Base-by-base conservation (phyloP, 2,329 filamentous ascomycete species). In the Parastagonospora nodorum region DNA sequence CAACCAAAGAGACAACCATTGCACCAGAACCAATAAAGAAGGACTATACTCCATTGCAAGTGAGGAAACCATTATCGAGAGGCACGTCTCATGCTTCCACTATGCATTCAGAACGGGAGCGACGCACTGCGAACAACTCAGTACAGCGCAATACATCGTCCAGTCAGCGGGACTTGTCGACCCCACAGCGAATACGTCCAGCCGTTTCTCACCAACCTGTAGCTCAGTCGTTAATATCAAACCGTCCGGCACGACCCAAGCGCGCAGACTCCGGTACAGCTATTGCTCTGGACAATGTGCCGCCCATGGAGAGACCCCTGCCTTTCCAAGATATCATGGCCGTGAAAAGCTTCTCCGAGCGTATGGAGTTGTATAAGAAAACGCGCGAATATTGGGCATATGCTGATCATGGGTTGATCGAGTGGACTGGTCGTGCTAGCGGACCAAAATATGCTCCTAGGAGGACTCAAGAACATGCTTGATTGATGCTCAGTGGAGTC, bases 371-470 rank as follows among this genome's bases (percentile, higher is more conserved):
- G 46, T 73, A 73, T 39, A 63, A 66, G 53, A 63, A 57, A 50
- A 64, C 66, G n/a, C 63, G 68, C 30, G 60, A 70, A 2, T 73
- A 72, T 47, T 73, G 70, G 70, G 69, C 70, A 9, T 58, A 50
- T 42, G 66, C 64, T n/a, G 66, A 72, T 40, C 69, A 73, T 51
- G 70, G 68, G 7, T 37, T 72, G 32, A 52, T 40, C 4, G 65
- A 67, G 32, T 73, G 69, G 68, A 64, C 66, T 0, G 24, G 28
- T 12, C 15, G 39, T 8, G 39, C 39, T 30, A n/a, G 12, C 6
- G 39, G 39, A 14, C 24, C 39, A 11, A 37, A 37, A n/a, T 5
- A 24, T 5, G 19, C 19, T 24, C 19, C 19, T 24, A 24, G 19
- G 19, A 24, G 19, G 19, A 24, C 19, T 24, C 19, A 24, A 24